Conservation (phyloP, 2,329 filamentous ascomycete genomes). For the Ceratocystis eucalypticola region DNA sequence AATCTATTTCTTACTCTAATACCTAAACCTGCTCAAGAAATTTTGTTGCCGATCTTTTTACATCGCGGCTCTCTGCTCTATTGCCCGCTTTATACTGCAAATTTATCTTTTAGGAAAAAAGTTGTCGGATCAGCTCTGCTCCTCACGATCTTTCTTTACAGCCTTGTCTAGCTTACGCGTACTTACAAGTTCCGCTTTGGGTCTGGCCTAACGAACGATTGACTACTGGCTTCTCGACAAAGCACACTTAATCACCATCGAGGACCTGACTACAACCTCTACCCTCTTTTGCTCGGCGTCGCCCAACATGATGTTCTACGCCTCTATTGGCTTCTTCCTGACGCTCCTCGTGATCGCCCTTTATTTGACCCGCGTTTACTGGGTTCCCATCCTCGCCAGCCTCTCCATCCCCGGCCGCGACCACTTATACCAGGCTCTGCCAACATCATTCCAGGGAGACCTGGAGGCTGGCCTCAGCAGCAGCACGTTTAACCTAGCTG, state of each 20-base stretch:
- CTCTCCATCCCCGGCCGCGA: constrained; percentile 37
- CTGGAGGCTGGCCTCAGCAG: constrained; percentile 79
- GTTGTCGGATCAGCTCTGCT: no score
- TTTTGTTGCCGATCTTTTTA: no score
- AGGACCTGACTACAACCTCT: no score
- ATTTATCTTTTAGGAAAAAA: no score
- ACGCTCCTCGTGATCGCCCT: constrained; percentile 60
- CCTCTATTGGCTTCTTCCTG: constrained; percentile 57
- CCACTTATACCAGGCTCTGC: constrained; percentile 65
- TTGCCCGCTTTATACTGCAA: neutral
- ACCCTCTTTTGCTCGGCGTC: neutral
- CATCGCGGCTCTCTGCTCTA: neutral
- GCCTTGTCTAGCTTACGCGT: no score
- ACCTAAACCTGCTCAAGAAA: no score
- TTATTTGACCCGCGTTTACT: constrained; percentile 67
- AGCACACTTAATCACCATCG: no score
- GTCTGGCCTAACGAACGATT: no score
- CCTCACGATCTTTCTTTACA: no score
- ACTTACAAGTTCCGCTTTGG: no score
- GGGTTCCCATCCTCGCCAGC: constrained; percentile 57
- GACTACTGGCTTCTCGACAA: no score
- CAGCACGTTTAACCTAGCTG: constrained; percentile 65
- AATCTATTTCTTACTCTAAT: neutral
- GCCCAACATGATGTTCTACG: constrained; percentile 65
- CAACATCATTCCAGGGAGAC: constrained; percentile 65